phyloP scores from a whole-genome alignment of 2,329 filamentous ascomycete species.

The Diaporthe aspalathi region DNA sequence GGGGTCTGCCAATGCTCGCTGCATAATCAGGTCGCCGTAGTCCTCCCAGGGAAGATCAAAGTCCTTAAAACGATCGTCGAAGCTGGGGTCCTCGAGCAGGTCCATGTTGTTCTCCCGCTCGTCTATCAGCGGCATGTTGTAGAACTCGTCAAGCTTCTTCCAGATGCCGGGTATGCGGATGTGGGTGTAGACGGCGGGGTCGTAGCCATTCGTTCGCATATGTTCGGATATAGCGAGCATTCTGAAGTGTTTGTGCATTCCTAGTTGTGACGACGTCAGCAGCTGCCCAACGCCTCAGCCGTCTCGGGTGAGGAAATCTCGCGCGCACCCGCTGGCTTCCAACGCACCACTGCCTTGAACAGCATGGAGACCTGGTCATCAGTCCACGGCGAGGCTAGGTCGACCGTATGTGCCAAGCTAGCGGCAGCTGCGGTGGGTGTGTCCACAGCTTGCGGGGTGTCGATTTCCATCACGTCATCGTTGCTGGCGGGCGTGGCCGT shows the following conservation, averaged over 20 bases:
- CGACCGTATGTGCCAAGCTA: constrained; percentile 52
- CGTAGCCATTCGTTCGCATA: constrained; percentile 82
- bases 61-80: constrained; percentile 71
- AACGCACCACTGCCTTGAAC: constrained; percentile 91
- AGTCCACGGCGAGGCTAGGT: constrained; percentile 82
- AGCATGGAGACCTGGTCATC: constrained; percentile 94
- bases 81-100: constrained; percentile 66
- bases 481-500: constrained; percentile 60
- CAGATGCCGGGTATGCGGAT: constrained; percentile 93
- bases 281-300: constrained; percentile 18
- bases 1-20: constrained; percentile 56
- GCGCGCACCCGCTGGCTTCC: constrained; percentile 88
- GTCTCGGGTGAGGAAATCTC: background rate
- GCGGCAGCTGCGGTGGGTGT: constrained; percentile 56
- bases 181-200: constrained; percentile 77
- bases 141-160: constrained; percentile 85
- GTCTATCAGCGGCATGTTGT: constrained; percentile 87
- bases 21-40: constrained; percentile 60
- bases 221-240: constrained; percentile 88
- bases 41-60: constrained; percentile 69
- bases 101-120: constrained; percentile 77
- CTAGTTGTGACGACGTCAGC: constrained; percentile 54
- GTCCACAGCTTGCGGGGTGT: constrained; percentile 66
- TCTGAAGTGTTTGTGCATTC: constrained; percentile 93
- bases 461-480: constrained; percentile 71